These are phyloP conservation scores for Huiozyma naganishii DNA, from an alignment of 805 yeast genomes.

Conservation along the genomic window DNA sequence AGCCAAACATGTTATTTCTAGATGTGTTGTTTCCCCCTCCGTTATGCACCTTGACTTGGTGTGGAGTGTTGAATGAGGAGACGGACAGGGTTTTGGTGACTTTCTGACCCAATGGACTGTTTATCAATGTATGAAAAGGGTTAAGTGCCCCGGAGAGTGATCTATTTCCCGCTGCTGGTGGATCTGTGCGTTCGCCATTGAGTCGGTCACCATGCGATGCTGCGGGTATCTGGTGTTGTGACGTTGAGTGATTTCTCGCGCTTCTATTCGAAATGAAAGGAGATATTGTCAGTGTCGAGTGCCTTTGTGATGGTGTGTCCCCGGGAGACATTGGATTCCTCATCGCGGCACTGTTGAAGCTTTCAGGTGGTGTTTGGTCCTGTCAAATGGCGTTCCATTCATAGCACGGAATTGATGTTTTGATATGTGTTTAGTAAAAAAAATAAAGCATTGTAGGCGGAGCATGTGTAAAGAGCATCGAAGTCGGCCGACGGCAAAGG, in stretches of 20 bases:
- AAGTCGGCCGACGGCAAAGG: too few relatives aligned
- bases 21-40: conserved; percentile 10
- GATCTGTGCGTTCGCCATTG: neutral
- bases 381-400: too few relatives aligned
- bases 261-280: conserved; percentile 41
- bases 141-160: conserved; percentile 1
- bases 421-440: too few relatives aligned
- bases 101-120: conserved; percentile 21
- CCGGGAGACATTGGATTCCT: conserved; percentile 19
- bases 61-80: conserved; percentile 32
- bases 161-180: neutral
- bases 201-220: conserved; percentile 4
- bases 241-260: conserved; percentile 11
- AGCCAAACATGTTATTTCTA: conserved; percentile 20
- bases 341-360: conserved; percentile 1
- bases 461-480: too few relatives aligned
- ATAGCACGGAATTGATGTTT: too few relatives aligned
- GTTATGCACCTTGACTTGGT: conserved; percentile 21
- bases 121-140: conserved; percentile 10
- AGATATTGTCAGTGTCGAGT: conserved; percentile 63
- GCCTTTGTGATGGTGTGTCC: conserved; percentile 46
- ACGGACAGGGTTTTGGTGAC: conserved; percentile 9
- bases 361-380: too few relatives aligned
- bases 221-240: neutral
- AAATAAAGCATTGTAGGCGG: too few relatives aligned